A percentile compares a stretch with the other conserved stretches of the same genome.
These are phyloP conservation scores for Peribolospora baueri DNA, from an alignment of 768 basidiomycete species.

Conservation along the genomic window DNA sequence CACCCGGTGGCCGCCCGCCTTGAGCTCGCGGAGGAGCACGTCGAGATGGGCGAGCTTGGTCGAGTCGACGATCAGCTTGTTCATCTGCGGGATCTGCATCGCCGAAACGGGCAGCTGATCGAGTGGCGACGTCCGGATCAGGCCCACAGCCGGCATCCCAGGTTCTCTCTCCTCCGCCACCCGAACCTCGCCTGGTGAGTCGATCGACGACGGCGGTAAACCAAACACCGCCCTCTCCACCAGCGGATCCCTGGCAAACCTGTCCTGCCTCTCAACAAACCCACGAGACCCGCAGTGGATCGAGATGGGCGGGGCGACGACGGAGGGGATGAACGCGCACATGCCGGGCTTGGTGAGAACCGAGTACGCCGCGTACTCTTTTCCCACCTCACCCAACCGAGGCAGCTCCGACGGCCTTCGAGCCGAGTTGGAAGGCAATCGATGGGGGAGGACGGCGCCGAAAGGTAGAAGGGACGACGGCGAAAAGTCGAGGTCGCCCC, in stretches of 20 bases:
- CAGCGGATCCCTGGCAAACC: constrained; percentile 37
- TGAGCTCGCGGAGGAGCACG: constrained; percentile 66
- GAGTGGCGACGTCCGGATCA: constrained; percentile 38
- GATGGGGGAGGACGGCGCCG: not conserved
- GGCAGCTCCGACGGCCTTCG: constrained; percentile 23
- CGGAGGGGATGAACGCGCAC: constrained; percentile 67
- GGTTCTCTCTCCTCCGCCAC: constrained; percentile 32
- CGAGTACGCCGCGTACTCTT: constrained; percentile 41
- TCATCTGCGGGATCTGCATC: constrained; percentile 85
- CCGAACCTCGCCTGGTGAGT: constrained; percentile 31
- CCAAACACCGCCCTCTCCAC: constrained; percentile 64
- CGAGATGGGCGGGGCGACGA: constrained; percentile 57
- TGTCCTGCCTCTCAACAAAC: constrained; percentile 46
- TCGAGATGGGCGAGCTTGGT: constrained; percentile 86
- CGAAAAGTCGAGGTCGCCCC: not conserved
- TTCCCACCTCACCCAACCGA: constrained; percentile 36
- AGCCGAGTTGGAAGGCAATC: constrained; percentile 1
- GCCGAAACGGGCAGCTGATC: constrained; percentile 55
- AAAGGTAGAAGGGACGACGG: not conserved
- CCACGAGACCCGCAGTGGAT: constrained; percentile 39
- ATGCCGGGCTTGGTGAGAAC: constrained; percentile 55
- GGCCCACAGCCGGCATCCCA: constrained; percentile 37
- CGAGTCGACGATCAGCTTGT: constrained; percentile 83
- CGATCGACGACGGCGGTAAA: constrained; percentile 38
- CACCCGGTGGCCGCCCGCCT: constrained; percentile 74